phyloP scores from a whole-genome alignment of 2,329 filamentous ascomycete species.

The Chalara sp. region DNA sequence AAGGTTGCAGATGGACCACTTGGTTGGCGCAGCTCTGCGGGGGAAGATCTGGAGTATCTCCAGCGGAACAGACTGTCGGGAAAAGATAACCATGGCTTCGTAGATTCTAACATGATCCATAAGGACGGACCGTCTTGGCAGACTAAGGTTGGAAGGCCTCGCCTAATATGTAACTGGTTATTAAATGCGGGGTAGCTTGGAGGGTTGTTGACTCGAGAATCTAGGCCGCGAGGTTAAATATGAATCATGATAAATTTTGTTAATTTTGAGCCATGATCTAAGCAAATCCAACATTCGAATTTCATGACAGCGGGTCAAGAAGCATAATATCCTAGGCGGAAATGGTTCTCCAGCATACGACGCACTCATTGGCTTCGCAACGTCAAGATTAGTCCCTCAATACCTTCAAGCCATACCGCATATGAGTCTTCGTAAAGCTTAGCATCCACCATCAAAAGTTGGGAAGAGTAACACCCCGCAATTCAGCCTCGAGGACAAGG shows the following conservation, averaged over 20 bases:
- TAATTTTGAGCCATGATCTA: background rate
- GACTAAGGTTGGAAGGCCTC: no score
- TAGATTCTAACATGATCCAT: no score
- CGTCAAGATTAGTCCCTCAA: no score
- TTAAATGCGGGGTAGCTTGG: background rate
- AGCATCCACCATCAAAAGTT: background rate
- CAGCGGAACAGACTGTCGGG: no score
- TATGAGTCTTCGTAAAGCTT: background rate
- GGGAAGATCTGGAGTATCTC: no score
- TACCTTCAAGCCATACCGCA: no score
- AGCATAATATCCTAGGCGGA: background rate
- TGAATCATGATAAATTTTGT: background rate
- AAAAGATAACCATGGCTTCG: no score
- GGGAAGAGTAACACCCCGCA: background rate
- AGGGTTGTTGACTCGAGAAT: background rate
- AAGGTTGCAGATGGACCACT: no score
- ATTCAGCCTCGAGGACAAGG: constrained; percentile 7
- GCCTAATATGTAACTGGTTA: no score
- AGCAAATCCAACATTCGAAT: background rate
- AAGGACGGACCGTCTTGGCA: no score
- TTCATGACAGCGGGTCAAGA: background rate
- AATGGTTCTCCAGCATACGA: background rate
- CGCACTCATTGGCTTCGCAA: background rate
- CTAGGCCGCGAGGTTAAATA: background rate
- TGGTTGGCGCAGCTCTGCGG: no score